Evolutionary conservation across 2,329 filamentous ascomycete species (phyloP), one percentile per base, ranked within the genome.

Genomic region (Botrytis aclada): DNA sequence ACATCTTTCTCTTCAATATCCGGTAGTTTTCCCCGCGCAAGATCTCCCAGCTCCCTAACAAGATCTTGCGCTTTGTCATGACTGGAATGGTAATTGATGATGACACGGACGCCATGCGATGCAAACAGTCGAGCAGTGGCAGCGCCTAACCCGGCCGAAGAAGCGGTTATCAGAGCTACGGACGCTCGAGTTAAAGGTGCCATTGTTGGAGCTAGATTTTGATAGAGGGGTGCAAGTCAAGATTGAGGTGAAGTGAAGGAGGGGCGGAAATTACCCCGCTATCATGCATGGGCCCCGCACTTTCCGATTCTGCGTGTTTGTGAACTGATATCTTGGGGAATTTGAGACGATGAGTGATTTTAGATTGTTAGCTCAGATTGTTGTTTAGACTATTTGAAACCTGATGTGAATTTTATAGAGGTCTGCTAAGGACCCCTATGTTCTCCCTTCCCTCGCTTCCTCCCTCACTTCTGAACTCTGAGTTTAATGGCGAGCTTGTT

Each of bases 41-140:
- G 47, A 32, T 60, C 78, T 60, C 86, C 79, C 9, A 94, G 83
- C 74, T 88, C 87, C 16, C 83, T 79, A 5, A 89, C 84, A 4
- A 94, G 83, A 12, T 84, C 82, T 61, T 88, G 83, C 9, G 92
- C 93, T 2, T 88, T 85, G 29, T 86, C 85, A 51, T 84, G 81
- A 80, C 88, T 89, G 75, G 86, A 88, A 81, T 86, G 85, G 82
- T 94, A 95, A 83, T 95, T 95, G 80, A 96, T 87, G 14, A 89
- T 88, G 16, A 95, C 84, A 73, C 92, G 90, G 79, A 88, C 88
- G 64, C 92, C 91, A 77, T 90, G 85, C 34, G 85, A 83, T 14
- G 92, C 92, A 77, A 95, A 93, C 45, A 89, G 88, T 72, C 87
- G 86, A 56, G 86, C 87, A 4, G 93, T 86, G 5, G 90, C 84